Conservation (phyloP, 768 basidiomycete genomes). For the Suillus sp. region DNA sequence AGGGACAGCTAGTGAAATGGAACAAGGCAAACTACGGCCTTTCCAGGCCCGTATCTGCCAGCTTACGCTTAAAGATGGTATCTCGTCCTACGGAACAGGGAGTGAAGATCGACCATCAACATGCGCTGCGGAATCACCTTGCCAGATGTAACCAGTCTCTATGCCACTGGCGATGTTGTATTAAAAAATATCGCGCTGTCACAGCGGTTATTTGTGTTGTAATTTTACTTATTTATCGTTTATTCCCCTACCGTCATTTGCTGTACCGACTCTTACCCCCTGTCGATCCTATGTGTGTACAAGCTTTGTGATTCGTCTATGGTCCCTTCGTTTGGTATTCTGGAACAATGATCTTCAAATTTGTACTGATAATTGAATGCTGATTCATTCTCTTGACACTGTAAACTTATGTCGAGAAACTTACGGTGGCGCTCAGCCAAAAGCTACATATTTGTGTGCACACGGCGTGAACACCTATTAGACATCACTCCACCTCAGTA, state of each 20-base stretch:
- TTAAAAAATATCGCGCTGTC: not conserved
- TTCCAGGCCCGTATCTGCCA: not conserved
- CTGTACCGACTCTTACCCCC: not conserved
- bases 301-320: not conserved
- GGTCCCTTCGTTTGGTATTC: not conserved
- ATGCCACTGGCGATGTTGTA: not conserved
- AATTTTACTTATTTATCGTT: not conserved
- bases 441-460: no score
- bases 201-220: not conserved
- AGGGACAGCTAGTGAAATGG: not conserved
- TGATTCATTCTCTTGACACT: no score
- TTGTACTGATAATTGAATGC: not conserved
- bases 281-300: not conserved
- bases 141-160: not conserved
- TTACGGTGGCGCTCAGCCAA: no score
- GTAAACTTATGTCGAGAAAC: no score
- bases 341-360: not conserved
- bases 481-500: no score
- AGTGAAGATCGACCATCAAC: not conserved
- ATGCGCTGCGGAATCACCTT: not conserved
- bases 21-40: not conserved
- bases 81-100: not conserved
- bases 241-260: not conserved
- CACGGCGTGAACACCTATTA: no score
- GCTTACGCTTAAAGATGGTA: not conserved